Conservation (phyloP, 805 yeast genomes). For the Kazachstania bromeliacearum region DNA sequence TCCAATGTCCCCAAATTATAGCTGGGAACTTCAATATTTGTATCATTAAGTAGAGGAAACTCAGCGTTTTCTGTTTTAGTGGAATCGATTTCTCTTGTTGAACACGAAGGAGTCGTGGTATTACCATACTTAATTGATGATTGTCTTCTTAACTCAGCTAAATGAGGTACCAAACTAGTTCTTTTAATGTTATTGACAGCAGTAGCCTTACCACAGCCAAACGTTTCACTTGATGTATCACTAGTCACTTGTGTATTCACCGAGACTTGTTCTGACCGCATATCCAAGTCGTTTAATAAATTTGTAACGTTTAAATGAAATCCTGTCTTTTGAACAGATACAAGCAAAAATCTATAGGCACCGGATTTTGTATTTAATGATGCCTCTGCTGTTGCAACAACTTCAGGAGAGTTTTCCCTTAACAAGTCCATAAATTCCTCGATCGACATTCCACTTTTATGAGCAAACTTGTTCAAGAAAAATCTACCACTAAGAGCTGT, state of each 20-base stretch:
- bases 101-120: too few relatives aligned
- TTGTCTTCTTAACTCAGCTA: too few relatives aligned
- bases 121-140: too few relatives aligned
- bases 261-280: too few relatives aligned
- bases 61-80: too few relatives aligned
- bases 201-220: too few relatives aligned
- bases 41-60: too few relatives aligned
- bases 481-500: conserved; percentile 14
- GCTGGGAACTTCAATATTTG: conserved; percentile 2
- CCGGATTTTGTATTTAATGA: conserved; percentile 18
- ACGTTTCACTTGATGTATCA: too few relatives aligned
- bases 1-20: conserved; percentile 27
- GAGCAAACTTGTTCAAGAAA: conserved; percentile 9
- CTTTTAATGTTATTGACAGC: too few relatives aligned
- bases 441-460: conserved; percentile 34
- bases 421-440: conserved; percentile 55
- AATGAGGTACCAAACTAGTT: too few relatives aligned
- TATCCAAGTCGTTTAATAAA: conserved; percentile 3
- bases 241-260: too few relatives aligned
- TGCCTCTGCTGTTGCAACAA: conserved; percentile 8
- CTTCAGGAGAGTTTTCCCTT: conserved; percentile 54
- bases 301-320: conserved; percentile 18
- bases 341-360: conserved; percentile 16
- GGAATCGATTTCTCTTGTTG: too few relatives aligned
- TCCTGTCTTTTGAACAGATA: conserved; percentile 21